Base-by-base conservation (phyloP, 306 rosid genomes). In the Prunus mira region DNA sequence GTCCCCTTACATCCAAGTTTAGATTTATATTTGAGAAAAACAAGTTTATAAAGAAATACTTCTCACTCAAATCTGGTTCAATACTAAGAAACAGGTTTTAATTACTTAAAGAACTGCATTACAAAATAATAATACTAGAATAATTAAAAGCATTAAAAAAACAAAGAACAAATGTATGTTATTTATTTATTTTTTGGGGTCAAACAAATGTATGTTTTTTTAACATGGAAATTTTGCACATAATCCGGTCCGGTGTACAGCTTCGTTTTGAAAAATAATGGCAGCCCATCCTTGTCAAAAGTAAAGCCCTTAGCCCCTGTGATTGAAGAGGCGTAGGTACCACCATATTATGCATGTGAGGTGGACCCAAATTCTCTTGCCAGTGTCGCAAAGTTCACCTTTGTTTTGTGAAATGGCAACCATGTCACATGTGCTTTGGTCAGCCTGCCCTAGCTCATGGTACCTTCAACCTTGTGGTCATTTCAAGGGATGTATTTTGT, bases 341-440 rank as follows among this genome's bases (percentile, higher is more conserved):
- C 41, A 34, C 22, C 41, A 25, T 15, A 13, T 71, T 52, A 38
- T 57, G 55, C 67, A 73, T 73, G 69, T 73, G 69, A 15, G 58
- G 58, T 60, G 77, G 77, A 58, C 77, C 77, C 17, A 45, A 58
- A 58, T 60, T 15, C n/a, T 69, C 58, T 60, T 58, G 69, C 46
- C 68, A 45, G 28, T 60, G 60, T 45, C 69, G n/a, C 28, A 27
- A 60, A 17, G 45, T 34, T 73, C 11, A 12, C 43, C 8, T 73
- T 3, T 24, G 7, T 41, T 41, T 38, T 73, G 51, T 12, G 45
- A 61, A 43, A 45, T 61, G 77, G 46, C 28, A 58, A 60, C 69
- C 69, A 45, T 60, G 3, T 25, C 69, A 72, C 76, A 58, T 58
- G 67, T 34, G 50, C 47, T 8, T 65, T 65, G 50, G 50, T 34